Base-by-base conservation (phyloP, 2,329 filamentous ascomycete genomes). In the Neocucurbitaria cava region DNA sequence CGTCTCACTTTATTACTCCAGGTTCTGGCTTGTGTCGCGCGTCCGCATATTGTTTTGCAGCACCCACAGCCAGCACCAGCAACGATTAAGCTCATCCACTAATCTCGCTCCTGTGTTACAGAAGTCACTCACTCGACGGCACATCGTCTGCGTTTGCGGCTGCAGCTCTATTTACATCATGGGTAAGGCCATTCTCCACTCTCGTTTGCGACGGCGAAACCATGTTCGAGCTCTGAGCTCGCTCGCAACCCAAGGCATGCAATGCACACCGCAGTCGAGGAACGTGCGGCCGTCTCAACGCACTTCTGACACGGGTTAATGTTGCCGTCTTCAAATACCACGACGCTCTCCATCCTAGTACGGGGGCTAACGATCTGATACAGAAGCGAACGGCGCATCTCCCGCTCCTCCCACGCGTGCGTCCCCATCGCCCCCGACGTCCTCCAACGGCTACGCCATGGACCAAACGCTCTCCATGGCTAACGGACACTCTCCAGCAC, bases 381-480 rank as follows among this genome's bases (percentile, higher is more conserved):
- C 70, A 81, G 79, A 79, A 65, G 76, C 78, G 66, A 81, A 80
- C 76, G 78, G 78, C 68, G 72, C 75, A 57, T 71, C 76, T 52
- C 71, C 78, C 54, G 66, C 71, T 45, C 76, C 77, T 54, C 78
- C 79, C 44, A 73, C 75, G 64, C 77, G 79, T 69, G 77, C 78
- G 54, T 82, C 80, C 33, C 79, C 80, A 55, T 73, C 77, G 52
- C 79, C 79, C 54, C 76, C 80, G 48, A 68, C 74, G 35, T 69
- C 76, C 41, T 73, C 79, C 57, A 81, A 81, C 68, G 83, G 82
- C 77, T 84, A 83, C 54, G 79, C 81, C 66, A 82, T 84, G 64
- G 83, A 86, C 67, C 81, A 82, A 71, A 84, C 81, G 75, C 86
- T 83, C 73, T 79, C 82, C 40, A 82, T 85, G 79, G 69, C 75